Evolutionary conservation across 441 rosid genomes (phyloP).

Genomic region (Euphorbia schlechtendalii): DNA sequence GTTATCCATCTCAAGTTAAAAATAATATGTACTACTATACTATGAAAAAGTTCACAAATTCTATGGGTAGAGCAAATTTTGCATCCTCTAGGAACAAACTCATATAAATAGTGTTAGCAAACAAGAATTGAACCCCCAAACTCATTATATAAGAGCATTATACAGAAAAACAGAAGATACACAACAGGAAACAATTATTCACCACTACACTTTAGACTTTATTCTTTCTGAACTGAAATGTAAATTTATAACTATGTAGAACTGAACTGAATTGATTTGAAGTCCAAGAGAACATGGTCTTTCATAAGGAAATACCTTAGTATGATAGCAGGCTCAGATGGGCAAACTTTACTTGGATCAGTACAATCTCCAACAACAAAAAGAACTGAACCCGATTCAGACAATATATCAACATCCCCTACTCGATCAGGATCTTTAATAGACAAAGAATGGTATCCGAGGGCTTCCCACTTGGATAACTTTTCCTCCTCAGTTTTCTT

Average conservation of each 20-base stretch:
- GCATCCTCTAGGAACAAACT: neutral
- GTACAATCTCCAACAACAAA: constrained; percentile 89
- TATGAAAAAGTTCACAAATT: neutral
- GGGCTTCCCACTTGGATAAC: constrained; percentile 63
- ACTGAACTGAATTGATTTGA: too few relatives aligned
- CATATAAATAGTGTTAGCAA: neutral
- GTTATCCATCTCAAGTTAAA: neutral
- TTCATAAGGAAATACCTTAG: constrained; percentile 64
- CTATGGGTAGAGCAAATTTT: neutral
- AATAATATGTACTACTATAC: neutral
- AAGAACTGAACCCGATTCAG: constrained; percentile 55
- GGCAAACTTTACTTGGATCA: constrained; percentile 51
- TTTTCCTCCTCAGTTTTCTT: constrained; percentile 73
- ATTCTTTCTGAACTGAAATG: too few relatives aligned
- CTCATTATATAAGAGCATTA: too few relatives aligned
- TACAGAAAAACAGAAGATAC: neutral
- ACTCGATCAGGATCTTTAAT: constrained; percentile 49
- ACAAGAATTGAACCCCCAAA: neutral
- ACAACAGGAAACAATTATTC: neutral
- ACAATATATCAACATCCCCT: constrained; percentile 35
- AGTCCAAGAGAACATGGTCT: too few relatives aligned
- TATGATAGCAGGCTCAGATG: constrained; percentile 62
- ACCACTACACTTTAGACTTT: neutral
- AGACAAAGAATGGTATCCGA: constrained; percentile 65
- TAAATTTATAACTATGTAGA: too few relatives aligned